phyloP scores from a whole-genome alignment of 1,139 yeast genomes.

The Kluyveromyces marxianus region DNA sequence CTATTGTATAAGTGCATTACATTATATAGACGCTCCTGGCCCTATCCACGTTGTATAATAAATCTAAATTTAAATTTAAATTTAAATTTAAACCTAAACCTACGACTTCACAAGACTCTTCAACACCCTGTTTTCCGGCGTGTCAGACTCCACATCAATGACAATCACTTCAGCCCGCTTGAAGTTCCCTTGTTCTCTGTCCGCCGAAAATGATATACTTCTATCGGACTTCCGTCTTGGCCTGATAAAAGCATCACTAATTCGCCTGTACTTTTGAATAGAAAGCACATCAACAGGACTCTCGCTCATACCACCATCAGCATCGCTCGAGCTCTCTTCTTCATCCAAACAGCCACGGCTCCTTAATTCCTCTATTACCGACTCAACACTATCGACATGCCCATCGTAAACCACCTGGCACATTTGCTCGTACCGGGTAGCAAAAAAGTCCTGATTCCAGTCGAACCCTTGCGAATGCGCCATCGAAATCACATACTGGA shows the following conservation, averaged over 20 bases:
- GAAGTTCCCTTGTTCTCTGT: constrained; percentile 23
- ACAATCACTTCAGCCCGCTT: constrained; percentile 13
- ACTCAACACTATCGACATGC: constrained; percentile 20
- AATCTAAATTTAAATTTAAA: too few relatives aligned
- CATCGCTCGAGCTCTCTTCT: constrained; percentile 6
- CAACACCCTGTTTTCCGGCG: constrained; percentile 19
- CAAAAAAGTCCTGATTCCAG: constrained; percentile 30
- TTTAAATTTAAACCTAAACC: too few relatives aligned
- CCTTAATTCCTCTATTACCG: constrained; percentile 7
- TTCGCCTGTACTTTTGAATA: constrained; percentile 5
- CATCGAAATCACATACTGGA: constrained; percentile 17
- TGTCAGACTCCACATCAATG: constrained; percentile 19
- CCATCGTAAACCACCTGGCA: constrained; percentile 28
- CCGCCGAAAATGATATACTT: constrained; percentile 22
- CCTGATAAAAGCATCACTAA: constrained; percentile 14
- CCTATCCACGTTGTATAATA: too few relatives aligned
- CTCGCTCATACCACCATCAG: constrained; percentile 3
- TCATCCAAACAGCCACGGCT: constrained; percentile 4
- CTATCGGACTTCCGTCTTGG: constrained; percentile 24
- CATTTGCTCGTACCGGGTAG: constrained; percentile 27
- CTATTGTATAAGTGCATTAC: too few relatives aligned
- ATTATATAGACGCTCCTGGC: too few relatives aligned
- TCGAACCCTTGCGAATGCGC: constrained; percentile 27
- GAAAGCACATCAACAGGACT: background rate
- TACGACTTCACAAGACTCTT: constrained; percentile 12